Evolutionary conservation across 2,329 filamentous ascomycete species (phyloP).

Genomic region (Arthrobotrys pseudoclavata): DNA sequence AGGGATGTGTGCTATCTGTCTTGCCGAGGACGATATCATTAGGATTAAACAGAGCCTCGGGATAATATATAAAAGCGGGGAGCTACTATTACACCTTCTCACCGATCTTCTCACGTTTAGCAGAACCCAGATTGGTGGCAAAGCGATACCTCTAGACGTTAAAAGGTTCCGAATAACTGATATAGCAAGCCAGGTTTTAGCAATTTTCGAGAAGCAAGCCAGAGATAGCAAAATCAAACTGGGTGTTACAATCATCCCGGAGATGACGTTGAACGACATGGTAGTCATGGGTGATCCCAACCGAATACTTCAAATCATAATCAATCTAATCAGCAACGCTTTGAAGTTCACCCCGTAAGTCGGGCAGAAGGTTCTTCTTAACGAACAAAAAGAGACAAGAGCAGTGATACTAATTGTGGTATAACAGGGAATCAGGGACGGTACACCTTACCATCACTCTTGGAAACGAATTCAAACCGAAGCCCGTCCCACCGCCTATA

Average conservation of each 20-base stretch:
- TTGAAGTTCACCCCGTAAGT: constrained; percentile 83
- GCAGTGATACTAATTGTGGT: too few species aligned
- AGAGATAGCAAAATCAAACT: constrained; percentile 82
- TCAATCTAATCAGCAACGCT: constrained; percentile 91
- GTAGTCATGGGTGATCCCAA: constrained; percentile 93
- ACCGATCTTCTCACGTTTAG: constrained; percentile 93
- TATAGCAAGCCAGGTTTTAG: constrained; percentile 82
- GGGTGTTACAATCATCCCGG: constrained; percentile 73
- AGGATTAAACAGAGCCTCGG: constrained; percentile 86
- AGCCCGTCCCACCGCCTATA: constrained; percentile 26
- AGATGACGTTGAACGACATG: constrained; percentile 78
- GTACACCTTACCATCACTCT: constrained; percentile 48
- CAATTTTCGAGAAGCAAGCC: constrained; percentile 92
- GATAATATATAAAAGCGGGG: constrained; percentile 88
- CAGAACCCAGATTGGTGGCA: constrained; percentile 87
- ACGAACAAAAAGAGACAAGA: not conserved
- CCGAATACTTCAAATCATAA: constrained; percentile 88
- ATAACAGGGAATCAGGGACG: constrained; percentile 35
- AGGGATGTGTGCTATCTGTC: constrained; percentile 92
- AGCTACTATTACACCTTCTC: constrained; percentile 84
- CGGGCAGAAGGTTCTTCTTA: not conserved
- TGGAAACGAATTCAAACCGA: constrained; percentile 35
- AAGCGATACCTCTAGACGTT: constrained; percentile 80
- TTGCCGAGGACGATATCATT: constrained; percentile 87
- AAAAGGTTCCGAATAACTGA: constrained; percentile 87